Conservation (phyloP, 805 yeast species). For the Metschnikowia bowlesiae region DNA sequence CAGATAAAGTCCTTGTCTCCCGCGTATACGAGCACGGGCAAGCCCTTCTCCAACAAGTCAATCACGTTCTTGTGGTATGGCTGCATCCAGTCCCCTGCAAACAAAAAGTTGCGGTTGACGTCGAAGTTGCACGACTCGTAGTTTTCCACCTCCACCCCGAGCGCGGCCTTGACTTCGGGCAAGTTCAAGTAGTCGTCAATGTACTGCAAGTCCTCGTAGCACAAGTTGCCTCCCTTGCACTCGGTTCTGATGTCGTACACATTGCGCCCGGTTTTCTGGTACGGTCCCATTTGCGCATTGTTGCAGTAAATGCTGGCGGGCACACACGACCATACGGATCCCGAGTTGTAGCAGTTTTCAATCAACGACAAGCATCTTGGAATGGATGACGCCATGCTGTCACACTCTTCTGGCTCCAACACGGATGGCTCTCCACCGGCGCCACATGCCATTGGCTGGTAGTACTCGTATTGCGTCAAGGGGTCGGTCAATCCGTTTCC, state of each 20-base stretch:
- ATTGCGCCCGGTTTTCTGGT: constrained; percentile 70
- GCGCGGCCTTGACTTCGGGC: constrained; percentile 68
- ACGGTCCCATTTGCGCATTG: constrained; percentile 63
- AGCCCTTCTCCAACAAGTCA: constrained; percentile 52
- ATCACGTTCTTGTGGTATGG: constrained; percentile 79
- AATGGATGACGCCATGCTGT: constrained; percentile 53
- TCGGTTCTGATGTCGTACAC: constrained; percentile 82
- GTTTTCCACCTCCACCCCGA: constrained; percentile 85
- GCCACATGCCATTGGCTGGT: constrained; percentile 91
- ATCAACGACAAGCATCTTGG: constrained; percentile 76
- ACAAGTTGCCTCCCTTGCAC: constrained; percentile 66
- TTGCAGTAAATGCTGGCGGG: constrained; percentile 92
- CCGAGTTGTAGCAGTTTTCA: constrained; percentile 70
- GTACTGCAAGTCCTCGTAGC: constrained; percentile 75
- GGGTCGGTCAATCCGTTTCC: constrained; percentile 95
- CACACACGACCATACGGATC: constrained; percentile 77
- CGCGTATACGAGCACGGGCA: constrained; percentile 87
- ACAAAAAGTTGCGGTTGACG: constrained; percentile 72
- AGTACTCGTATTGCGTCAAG: constrained; percentile 36
- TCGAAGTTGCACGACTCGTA: constrained; percentile 75
- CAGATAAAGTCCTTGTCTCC: constrained; percentile 93
- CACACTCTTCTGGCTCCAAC: constrained; percentile 64
- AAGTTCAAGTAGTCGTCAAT: constrained; percentile 75
- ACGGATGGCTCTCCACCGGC: constrained; percentile 79
- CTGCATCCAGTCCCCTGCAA: constrained; percentile 89